Conservation (phyloP, 1,284 basidiomycete species). For the Rhodotorula sp. region DNA sequence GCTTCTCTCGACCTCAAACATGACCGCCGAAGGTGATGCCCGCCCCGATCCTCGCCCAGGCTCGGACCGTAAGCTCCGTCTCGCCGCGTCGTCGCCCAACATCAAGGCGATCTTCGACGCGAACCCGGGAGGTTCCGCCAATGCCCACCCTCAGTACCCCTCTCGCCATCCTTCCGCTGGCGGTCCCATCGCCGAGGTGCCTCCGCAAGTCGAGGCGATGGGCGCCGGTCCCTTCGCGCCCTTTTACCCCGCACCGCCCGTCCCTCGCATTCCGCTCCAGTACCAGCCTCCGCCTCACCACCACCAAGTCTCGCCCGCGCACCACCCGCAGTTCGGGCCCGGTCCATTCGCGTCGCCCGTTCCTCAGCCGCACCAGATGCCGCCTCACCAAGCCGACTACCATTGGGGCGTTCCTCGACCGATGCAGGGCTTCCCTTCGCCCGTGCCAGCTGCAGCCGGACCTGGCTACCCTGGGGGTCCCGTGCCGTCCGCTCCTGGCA, state of each 20-base stretch:
- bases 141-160: constrained; percentile 10
- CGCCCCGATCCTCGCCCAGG: constrained; percentile 22
- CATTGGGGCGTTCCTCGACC: constrained; percentile 25
- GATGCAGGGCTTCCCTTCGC: constrained; percentile 18
- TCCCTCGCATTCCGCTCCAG: constrained; percentile 21
- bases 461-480: not conserved
- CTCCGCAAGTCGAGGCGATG: not conserved
- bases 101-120: constrained; percentile 91
- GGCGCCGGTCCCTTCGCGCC: constrained; percentile 15
- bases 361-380: constrained; percentile 1
- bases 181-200: not conserved
- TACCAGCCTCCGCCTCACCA: constrained; percentile 8
- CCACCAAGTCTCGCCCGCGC: not conserved
- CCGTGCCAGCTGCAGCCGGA: not conserved
- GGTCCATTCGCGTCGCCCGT: constrained; percentile 3
- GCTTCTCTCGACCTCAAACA: constrained; percentile 63
- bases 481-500: not conserved
- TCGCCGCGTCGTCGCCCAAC: constrained; percentile 85
- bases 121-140: constrained; percentile 22
- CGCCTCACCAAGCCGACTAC: constrained; percentile 30
- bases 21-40: constrained; percentile 3
- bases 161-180: constrained; percentile 10
- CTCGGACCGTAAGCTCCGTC: constrained; percentile 55
- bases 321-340: constrained; percentile 8
- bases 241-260: constrained; percentile 20